These are phyloP conservation scores for Coprinellus micaceus DNA, from an alignment of 768 basidiomycete species.

Conservation along the genomic window DNA sequence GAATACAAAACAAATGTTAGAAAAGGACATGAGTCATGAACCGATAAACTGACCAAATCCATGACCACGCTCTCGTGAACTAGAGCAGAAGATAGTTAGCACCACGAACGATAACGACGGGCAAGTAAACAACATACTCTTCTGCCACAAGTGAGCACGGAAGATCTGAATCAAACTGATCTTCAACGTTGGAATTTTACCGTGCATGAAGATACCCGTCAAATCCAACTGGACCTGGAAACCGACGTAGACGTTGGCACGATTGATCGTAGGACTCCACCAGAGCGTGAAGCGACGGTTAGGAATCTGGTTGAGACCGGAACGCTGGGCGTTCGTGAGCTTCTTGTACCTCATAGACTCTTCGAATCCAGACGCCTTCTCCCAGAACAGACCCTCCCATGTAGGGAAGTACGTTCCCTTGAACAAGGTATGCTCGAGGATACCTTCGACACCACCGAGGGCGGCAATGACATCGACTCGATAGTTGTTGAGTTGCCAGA, in stretches of 20 bases:
- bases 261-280: slow-evolving; percentile 99
- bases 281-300: slow-evolving; percentile 99
- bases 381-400: slow-evolving; percentile 99
- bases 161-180: slow-evolving; percentile 99
- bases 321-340: slow-evolving; percentile 96
- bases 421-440: slow-evolving; percentile 95
- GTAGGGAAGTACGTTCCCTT: slow-evolving; percentile 98
- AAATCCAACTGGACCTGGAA: slow-evolving; percentile 99
- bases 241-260: slow-evolving; percentile 99
- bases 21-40: slow-evolving; percentile 3
- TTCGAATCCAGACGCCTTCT: slow-evolving; percentile 96
- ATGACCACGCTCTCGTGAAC: slow-evolving; percentile 91
- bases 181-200: slow-evolving; percentile 96
- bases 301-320: slow-evolving; percentile 95
- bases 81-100: slow-evolving; percentile 23
- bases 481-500: slow-evolving; percentile 98
- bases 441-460: slow-evolving; percentile 92
- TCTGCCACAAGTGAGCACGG: slow-evolving; percentile 99
- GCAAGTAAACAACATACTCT: slow-evolving; percentile 60
- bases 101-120: slow-evolving; percentile 17
- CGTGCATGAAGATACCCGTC: slow-evolving; percentile 96
- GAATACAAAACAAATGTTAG: neutral
- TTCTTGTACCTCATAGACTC: slow-evolving; percentile 96
- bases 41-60: slow-evolving; percentile 51
- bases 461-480: slow-evolving; percentile 99